Evolutionary conservation across 306 rosid genomes (phyloP).

Genomic region (Casuarina cunninghamiana): DNA sequence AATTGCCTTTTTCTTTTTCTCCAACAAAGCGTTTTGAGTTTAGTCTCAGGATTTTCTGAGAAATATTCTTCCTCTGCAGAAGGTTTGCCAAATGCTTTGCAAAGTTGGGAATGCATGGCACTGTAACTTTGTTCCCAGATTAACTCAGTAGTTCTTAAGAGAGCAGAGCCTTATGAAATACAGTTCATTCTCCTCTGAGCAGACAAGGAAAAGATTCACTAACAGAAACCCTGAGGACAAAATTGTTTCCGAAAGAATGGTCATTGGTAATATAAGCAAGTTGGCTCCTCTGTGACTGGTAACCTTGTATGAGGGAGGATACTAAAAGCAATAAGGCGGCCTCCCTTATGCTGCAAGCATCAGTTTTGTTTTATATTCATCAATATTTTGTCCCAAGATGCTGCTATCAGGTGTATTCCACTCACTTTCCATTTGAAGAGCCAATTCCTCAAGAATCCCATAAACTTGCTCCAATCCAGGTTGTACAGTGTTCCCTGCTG

Average conservation of each 20-base stretch:
- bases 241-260: too few species aligned
- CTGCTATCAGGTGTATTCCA: constrained; percentile 18
- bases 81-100: not conserved
- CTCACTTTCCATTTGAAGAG: constrained; percentile 58
- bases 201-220: too few species aligned
- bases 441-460: constrained; percentile 53
- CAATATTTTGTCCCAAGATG: constrained; percentile 28
- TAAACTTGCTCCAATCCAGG: constrained; percentile 43
- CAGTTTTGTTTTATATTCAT: constrained; percentile 9
- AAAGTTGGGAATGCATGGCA: not conserved
- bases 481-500: constrained; percentile 55
- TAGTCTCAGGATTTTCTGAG: not conserved
- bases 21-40: not conserved
- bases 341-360: not conserved
- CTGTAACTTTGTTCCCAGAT: not conserved
- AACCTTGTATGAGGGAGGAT: not conserved
- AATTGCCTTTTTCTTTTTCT: not conserved
- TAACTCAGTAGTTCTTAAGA: too few species aligned
- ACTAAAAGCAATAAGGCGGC: not conserved
- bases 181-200: too few species aligned
- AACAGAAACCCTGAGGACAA: too few species aligned
- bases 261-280: not conserved
- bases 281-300: not conserved
- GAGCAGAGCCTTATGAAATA: too few species aligned
- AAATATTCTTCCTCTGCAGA: not conserved